These are phyloP conservation scores for Castanea mollissima DNA, from an alignment of 306 rosid genomes.

Conservation along the genomic window DNA sequence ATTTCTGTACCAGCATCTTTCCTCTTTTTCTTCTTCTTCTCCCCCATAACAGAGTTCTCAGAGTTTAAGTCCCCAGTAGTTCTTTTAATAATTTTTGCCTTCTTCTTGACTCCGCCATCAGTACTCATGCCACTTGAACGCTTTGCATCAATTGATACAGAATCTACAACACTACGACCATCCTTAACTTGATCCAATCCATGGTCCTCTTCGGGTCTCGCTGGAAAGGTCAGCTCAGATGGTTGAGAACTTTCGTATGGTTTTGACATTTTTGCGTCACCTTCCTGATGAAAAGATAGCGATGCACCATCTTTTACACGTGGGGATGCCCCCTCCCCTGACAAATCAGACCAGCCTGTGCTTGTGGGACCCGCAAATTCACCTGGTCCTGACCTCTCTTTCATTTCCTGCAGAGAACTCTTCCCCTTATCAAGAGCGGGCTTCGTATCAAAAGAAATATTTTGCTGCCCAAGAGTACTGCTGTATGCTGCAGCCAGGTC, in stretches of 20 bases:
- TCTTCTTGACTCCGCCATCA: conserved; percentile 56
- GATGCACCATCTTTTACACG: conserved; percentile 27
- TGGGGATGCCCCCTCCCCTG: conserved; percentile 31
- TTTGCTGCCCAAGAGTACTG: conserved; percentile 30
- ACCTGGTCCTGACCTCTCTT: conserved; percentile 23
- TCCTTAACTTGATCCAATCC: conserved; percentile 22
- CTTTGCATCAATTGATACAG: conserved; percentile 21
- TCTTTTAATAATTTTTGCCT: conserved; percentile 58
- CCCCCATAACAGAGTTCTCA: conserved; percentile 38
- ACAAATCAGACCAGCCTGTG: conserved; percentile 32
- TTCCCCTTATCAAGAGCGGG: conserved; percentile 41
- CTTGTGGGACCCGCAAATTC: conserved; percentile 17
- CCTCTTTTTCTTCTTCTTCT: conserved; percentile 68
- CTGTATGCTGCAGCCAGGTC: conserved; percentile 36
- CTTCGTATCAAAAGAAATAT: conserved; percentile 33
- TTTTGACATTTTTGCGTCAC: conserved; percentile 25
- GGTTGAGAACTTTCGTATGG: conserved; percentile 31
- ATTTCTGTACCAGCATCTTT: conserved; percentile 33
- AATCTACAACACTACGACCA: conserved; percentile 15
- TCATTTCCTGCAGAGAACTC: conserved; percentile 29
- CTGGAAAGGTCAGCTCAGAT: conserved; percentile 28
- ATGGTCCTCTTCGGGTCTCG: conserved; percentile 24
- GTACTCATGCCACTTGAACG: conserved; percentile 27
- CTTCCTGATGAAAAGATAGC: conserved; percentile 41
- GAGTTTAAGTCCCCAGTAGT: conserved; percentile 45